Conservation (phyloP, 2,329 filamentous ascomycete genomes). For the Aureobasidium sp. region DNA sequence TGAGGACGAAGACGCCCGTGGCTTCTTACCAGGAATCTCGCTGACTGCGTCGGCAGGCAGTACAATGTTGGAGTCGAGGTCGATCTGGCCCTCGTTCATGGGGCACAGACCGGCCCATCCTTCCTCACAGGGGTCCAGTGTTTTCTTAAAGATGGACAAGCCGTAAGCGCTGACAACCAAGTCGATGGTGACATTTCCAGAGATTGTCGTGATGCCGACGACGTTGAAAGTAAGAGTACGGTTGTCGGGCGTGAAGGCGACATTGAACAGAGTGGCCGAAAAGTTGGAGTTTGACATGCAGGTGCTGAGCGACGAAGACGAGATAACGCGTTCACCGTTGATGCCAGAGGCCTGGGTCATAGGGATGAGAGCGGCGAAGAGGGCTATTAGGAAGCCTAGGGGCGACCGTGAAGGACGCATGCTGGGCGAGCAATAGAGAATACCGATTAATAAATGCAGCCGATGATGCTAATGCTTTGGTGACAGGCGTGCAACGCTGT, state of each 20-base stretch:
- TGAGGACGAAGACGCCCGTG: constrained; percentile 1
- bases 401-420: constrained; percentile 28
- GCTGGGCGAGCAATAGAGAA: constrained; percentile 4
- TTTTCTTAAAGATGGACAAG: constrained; percentile 58
- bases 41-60: constrained; percentile 50
- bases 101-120: constrained; percentile 72
- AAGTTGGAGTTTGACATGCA: constrained; percentile 82
- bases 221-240: constrained; percentile 65
- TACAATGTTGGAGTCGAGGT: constrained; percentile 62
- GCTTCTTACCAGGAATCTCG: constrained; percentile 55
- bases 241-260: constrained; percentile 70
- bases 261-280: constrained; percentile 80
- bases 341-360: constrained; percentile 30
- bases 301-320: constrained; percentile 74
- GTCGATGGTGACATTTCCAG: constrained; percentile 72
- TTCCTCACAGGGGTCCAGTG: constrained; percentile 63
- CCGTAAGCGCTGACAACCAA: constrained; percentile 75
- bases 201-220: constrained; percentile 72
- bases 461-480: background rate
- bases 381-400: constrained; percentile 26
- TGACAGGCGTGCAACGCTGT: background rate
- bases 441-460: background rate
- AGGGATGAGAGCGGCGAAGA: constrained; percentile 31
- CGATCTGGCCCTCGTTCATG: constrained; percentile 77
- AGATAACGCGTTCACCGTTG: constrained; percentile 52